Evolutionary conservation across 495 filamentous ascomycete genomes (phyloP).

Genomic region (Tuber calosporum): DNA sequence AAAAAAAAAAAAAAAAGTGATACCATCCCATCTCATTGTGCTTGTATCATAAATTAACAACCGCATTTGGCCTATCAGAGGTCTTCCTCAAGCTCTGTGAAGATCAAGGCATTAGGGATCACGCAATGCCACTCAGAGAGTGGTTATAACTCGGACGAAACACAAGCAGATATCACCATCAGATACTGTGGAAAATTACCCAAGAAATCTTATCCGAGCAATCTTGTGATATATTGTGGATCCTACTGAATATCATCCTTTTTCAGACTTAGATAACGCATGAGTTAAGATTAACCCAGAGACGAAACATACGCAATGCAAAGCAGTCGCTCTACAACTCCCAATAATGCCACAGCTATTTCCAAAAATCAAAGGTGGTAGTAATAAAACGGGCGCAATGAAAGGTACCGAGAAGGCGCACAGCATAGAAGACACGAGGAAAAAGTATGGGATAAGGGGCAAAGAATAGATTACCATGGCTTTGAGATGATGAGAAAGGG

Average conservation of each 20-base stretch:
- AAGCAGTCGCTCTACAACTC: constrained; percentile 6
- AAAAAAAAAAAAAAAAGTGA: background rate
- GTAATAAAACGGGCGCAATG: background rate
- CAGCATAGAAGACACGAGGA: background rate
- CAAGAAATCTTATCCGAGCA: background rate
- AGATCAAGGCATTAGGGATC: background rate
- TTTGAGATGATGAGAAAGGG: background rate
- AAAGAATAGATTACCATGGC: background rate
- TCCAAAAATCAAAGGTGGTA: background rate
- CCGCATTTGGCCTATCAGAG: background rate
- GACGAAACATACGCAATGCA: background rate
- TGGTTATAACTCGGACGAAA: background rate
- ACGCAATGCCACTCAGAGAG: background rate
- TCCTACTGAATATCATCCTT: background rate
- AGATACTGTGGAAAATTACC: background rate
- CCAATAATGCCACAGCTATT: background rate
- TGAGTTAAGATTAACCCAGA: background rate
- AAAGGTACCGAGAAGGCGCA: background rate
- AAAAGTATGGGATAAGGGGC: background rate
- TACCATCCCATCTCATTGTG: background rate
- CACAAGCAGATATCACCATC: background rate
- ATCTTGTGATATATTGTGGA: background rate
- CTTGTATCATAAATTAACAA: background rate
- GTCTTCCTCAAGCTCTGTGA: background rate
- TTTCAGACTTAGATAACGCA: background rate